Conservation (phyloP, 2,329 filamentous ascomycete genomes). For the Claviceps humidiphila region DNA sequence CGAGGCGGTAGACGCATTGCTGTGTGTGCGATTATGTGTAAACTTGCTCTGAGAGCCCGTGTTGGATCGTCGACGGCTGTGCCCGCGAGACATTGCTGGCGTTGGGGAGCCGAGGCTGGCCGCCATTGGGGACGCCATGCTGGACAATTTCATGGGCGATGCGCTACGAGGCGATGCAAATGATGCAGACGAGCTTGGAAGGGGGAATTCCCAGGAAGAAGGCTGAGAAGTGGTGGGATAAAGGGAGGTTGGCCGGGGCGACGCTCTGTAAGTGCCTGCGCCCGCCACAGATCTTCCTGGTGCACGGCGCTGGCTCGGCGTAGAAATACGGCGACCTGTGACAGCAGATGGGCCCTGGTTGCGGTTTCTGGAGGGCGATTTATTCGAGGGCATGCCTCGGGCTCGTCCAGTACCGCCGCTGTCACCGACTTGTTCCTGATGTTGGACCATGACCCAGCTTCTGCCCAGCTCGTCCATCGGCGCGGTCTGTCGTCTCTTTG, state of each 20-base stretch:
- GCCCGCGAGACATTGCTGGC: constrained; percentile 9
- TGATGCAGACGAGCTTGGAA: constrained; percentile 18
- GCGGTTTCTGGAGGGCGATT: constrained; percentile 17
- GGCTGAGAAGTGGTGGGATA: constrained; percentile 13
- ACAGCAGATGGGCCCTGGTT: constrained; percentile 19
- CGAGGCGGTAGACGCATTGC: constrained; percentile 29
- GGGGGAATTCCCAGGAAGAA: constrained; percentile 7
- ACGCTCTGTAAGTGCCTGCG: background rate
- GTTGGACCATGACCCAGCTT: constrained; percentile 60
- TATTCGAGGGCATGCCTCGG: constrained; percentile 13
- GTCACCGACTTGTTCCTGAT: constrained; percentile 21
- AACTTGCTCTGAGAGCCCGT: constrained; percentile 8
- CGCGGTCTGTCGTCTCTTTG: constrained; percentile 42
- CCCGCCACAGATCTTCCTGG: constrained; percentile 15
- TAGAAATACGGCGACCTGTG: constrained; percentile 31
- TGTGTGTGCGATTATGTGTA: constrained; percentile 30
- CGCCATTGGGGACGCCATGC: constrained; percentile 8
- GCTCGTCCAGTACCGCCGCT: constrained; percentile 8
- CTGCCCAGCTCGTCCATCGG: constrained; percentile 43
- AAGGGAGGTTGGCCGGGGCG: constrained; percentile 20
- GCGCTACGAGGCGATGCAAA: constrained; percentile 20
- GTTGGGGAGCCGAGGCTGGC: constrained; percentile 14
- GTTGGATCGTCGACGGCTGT: constrained; percentile 8
- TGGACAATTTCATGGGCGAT: constrained; percentile 31
- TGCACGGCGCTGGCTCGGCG: constrained; percentile 16